Base-by-base conservation (phyloP, 2,329 filamentous ascomycete species). In the Aureobasidium uvarum region DNA sequence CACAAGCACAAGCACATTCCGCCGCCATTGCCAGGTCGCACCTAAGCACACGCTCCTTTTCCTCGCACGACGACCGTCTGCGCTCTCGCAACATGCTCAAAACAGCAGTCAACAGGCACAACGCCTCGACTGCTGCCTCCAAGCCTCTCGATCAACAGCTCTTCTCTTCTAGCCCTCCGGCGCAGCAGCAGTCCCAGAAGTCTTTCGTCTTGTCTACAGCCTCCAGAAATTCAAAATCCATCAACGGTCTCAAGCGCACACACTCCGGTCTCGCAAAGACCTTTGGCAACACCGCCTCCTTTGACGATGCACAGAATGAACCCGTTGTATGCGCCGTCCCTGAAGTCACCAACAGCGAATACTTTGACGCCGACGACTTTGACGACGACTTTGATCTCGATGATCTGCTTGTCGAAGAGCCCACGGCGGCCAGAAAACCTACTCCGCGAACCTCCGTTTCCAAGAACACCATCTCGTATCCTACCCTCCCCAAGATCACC, bases 301-400 rank as follows among this genome's bases (percentile, higher is more conserved):
- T 78, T 65, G 60, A 63, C 36, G 75, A 78, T 10, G 74, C 78
- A 28, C 69, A 70, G 76, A 76, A 78, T 70, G 70, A 68, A 65
- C 64, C 74, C 13, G 68, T 70, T 8, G 70, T 73, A 31, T 64
- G 69, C 52, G 71, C 68, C 11, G 63, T 68, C 20, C 68, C 68
- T n/a, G 68, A 70, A 43, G 58, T 71, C 39, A 64, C 62, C 5
- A 56, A 69, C n/a, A 67, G 72, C 6, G 84, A 89, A 11, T 85
- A 84, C 67, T 90, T 92, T 68, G 85, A 87, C 67, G 90, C 92
- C 68, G 88, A 94, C 70, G 93, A 96, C 73, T 95, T 96, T 70
- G 91, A 92, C 71, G 90, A 94, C 73, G 92, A 96, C 70, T 84
- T 88, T 23, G 85, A 92, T 64, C 80, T 96, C 28, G 90, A 92